These are phyloP conservation scores for Polysphondylium violaceum DNA, from an alignment of 78 protist genomes.

Conservation along the genomic window DNA sequence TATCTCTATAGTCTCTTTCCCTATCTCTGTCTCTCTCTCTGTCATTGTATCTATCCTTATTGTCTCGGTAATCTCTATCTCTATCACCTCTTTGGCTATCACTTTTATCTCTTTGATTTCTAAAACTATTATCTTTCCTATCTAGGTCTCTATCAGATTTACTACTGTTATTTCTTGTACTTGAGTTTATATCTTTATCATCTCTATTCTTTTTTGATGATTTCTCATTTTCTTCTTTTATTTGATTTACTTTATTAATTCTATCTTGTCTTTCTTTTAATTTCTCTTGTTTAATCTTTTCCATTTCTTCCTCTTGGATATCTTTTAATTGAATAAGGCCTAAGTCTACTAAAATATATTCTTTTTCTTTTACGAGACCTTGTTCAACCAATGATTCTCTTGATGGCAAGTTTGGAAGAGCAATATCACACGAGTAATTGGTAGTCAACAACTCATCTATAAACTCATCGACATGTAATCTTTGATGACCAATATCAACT, in stretches of 20 bases:
- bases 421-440: slow-evolving; percentile 86
- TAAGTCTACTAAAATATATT: slow-evolving; percentile 66
- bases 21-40: slow-evolving; percentile 15
- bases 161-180: slow-evolving; percentile 4
- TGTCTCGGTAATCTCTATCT: background rate
- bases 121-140: background rate
- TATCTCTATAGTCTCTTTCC: slow-evolving; percentile 13
- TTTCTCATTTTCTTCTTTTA: slow-evolving; percentile 5
- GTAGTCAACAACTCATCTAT: slow-evolving; percentile 85
- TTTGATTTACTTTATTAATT: background rate
- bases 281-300: slow-evolving; percentile 1
- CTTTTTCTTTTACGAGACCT: slow-evolving; percentile 63
- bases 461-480: slow-evolving; percentile 93
- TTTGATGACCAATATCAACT: background rate
- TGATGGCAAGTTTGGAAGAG: slow-evolving; percentile 90
- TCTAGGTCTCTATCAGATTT: slow-evolving; percentile 25
- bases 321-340: slow-evolving; percentile 20
- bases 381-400: slow-evolving; percentile 30
- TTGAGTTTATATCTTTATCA: slow-evolving; percentile 16
- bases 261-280: background rate
- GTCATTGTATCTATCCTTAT: background rate
- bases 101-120: slow-evolving; percentile 14
- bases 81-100: background rate
- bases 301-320: slow-evolving; percentile 14
- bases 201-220: slow-evolving; percentile 16